Conservation (phyloP, 2,329 filamentous ascomycete genomes). For the Clarireedia hainanense region DNA sequence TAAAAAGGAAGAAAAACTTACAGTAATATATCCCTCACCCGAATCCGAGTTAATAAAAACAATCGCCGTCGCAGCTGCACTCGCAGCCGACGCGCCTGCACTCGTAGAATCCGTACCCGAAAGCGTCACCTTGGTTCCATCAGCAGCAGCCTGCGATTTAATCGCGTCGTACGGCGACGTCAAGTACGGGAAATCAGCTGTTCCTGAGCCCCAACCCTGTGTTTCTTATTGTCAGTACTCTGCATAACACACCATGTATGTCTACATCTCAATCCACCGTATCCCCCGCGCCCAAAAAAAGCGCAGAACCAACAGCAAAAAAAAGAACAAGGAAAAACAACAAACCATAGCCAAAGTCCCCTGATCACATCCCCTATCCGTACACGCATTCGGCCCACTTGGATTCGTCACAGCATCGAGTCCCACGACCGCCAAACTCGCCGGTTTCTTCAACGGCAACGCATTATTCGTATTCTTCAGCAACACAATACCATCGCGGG, state of each 20-base stretch:
- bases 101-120: slow-evolving; percentile 43
- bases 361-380: slow-evolving; percentile 51
- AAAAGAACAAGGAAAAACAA: neutral
- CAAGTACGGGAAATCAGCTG: slow-evolving; percentile 33
- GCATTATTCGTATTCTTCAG: slow-evolving; percentile 54
- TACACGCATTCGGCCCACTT: slow-evolving; percentile 55
- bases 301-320: neutral
- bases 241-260: too few relatives aligned
- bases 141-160: slow-evolving; percentile 44
- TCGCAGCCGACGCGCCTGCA: slow-evolving; percentile 19
- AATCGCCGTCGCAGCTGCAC: slow-evolving; percentile 53
- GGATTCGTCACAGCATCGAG: slow-evolving; percentile 53
- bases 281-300: too few relatives aligned
- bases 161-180: slow-evolving; percentile 48
- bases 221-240: too few relatives aligned
- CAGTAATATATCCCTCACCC: slow-evolving; percentile 55
- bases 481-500: slow-evolving; percentile 53
- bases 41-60: slow-evolving; percentile 62
- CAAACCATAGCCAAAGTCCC: slow-evolving; percentile 57
- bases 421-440: slow-evolving; percentile 53
- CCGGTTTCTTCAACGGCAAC: slow-evolving; percentile 48
- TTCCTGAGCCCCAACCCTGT: slow-evolving; percentile 7
- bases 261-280: too few relatives aligned
- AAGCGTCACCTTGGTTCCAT: slow-evolving; percentile 45
- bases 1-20: neutral